Evolutionary conservation across 23 red algal species (phyloP).

Genomic region (Pyropia yezoensis): DNA sequence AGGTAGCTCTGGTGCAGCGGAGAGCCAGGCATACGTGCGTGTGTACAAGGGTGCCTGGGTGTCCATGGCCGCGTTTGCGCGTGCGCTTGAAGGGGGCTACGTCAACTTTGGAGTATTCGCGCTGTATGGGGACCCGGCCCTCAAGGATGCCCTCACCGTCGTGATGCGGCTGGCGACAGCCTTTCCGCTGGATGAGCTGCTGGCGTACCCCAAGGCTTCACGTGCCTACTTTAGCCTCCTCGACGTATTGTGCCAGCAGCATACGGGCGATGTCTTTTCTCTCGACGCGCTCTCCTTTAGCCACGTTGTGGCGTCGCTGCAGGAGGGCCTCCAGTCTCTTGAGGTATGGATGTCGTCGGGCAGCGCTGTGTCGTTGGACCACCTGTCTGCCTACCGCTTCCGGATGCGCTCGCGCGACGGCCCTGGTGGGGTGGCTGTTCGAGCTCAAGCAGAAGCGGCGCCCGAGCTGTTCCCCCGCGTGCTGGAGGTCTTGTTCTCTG

Average conservation of each 20-base stretch:
- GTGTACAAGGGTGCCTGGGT: constrained; percentile 70
- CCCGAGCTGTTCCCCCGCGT: constrained; percentile 56
- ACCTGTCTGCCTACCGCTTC: constrained; percentile 64
- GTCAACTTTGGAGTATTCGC: constrained; percentile 84
- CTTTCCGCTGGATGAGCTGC: constrained; percentile 51
- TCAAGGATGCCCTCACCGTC: constrained; percentile 52
- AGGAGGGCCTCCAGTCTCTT: constrained; percentile 59
- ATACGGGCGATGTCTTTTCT: constrained; percentile 36
- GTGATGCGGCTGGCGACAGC: constrained; percentile 36
- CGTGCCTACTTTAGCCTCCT: constrained; percentile 54
- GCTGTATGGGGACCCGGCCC: constrained; percentile 64
- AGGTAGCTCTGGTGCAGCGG: not conserved
- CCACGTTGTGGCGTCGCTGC: constrained; percentile 48
- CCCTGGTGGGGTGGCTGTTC: too few relatives aligned
- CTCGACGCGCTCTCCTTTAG: constrained; percentile 50
- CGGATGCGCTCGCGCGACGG: constrained; percentile 10
- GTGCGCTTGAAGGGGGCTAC: constrained; percentile 57
- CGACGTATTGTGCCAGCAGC: constrained; percentile 49
- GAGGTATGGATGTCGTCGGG: constrained; percentile 82
- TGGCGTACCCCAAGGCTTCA: constrained; percentile 69
- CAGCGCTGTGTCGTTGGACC: constrained; percentile 51
- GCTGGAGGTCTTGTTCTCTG: constrained; percentile 56
- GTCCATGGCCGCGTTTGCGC: constrained; percentile 48
- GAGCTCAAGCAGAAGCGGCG: constrained; percentile 21
- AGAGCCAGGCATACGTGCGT: constrained; percentile 37